These are phyloP conservation scores for Combretum micranthum DNA, from an alignment of 345 rosid genomes.

Conservation along the genomic window DNA sequence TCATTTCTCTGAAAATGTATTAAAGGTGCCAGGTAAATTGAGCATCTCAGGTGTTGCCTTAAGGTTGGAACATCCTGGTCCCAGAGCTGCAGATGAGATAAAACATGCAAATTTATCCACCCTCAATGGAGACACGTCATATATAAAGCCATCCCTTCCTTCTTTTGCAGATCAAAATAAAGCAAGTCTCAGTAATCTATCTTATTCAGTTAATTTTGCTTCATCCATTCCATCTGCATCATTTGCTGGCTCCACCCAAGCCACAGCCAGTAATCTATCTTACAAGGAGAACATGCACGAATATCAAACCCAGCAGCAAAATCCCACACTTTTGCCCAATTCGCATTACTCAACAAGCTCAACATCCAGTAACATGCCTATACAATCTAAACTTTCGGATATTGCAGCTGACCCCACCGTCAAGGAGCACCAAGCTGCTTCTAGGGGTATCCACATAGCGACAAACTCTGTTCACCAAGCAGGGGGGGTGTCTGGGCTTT, in stretches of 20 bases:
- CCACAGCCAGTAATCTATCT: constrained; percentile 19
- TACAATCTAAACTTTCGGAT: constrained; percentile 24
- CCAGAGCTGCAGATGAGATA: constrained; percentile 42
- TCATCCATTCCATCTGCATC: constrained; percentile 24
- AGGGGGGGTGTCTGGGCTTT: constrained; percentile 19
- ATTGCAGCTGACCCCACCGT: constrained; percentile 14
- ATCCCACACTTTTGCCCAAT: neutral
- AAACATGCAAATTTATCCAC: constrained; percentile 25
- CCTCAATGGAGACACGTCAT: constrained; percentile 36
- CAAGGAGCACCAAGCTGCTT: constrained; percentile 26
- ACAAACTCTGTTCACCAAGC: constrained; percentile 15
- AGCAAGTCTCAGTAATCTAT: constrained; percentile 20
- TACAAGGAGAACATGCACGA: constrained; percentile 37
- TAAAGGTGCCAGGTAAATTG: constrained; percentile 86
- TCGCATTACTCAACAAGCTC: constrained; percentile 26
- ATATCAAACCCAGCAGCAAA: constrained; percentile 22
- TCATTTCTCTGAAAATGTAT: constrained; percentile 83
- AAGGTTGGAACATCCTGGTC: constrained; percentile 49
- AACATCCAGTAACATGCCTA: constrained; percentile 27
- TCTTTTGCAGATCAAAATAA: constrained; percentile 27
- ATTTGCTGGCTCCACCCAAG: constrained; percentile 9
- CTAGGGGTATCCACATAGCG: constrained; percentile 24
- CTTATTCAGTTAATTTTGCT: constrained; percentile 23
- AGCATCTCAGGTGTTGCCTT: constrained; percentile 92
- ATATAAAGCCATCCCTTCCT: constrained; percentile 27